A percentile compares a stretch with the other conserved stretches of the same genome.
These are phyloP conservation scores for Phytophthora sansomeana DNA, from an alignment of 352 stramenopile species.

Conservation along the genomic window DNA sequence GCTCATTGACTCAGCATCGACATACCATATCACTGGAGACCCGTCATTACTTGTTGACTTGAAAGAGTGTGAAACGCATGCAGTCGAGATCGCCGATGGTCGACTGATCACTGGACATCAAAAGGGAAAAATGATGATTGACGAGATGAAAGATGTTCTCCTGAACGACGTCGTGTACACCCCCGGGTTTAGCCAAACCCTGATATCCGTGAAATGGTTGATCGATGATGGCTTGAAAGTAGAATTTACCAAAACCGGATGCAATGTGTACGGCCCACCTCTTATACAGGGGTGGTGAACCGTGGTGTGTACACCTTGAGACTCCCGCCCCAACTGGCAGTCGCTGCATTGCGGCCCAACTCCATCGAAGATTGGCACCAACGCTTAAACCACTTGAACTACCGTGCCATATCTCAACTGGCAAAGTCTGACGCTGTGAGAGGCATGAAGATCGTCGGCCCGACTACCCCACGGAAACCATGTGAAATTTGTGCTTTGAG, in stretches of 20 bases:
- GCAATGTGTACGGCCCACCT: neutral
- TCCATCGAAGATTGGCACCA: conserved; percentile 17
- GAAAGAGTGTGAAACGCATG: conserved; percentile 3
- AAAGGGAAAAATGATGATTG: conserved; percentile 1
- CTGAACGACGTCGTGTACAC: conserved; percentile 10
- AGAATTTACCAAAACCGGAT: conserved; percentile 3
- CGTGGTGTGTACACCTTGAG: conserved; percentile 12
- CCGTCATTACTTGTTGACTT: neutral
- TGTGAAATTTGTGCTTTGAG: conserved; percentile 1
- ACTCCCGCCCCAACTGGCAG: neutral
- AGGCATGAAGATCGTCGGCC: neutral
- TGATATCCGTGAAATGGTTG: conserved; percentile 14
- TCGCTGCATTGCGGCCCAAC: conserved; percentile 1
- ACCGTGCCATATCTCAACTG: neutral
- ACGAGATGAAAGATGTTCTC: neutral
- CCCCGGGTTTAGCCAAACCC: neutral
- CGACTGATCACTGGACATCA: neutral
- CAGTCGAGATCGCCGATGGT: conserved; percentile 14
- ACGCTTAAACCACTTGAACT: conserved; percentile 7
- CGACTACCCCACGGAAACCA: neutral
- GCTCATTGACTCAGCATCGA: conserved; percentile 12
- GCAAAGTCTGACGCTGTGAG: neutral
- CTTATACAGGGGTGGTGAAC: neutral
- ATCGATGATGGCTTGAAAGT: conserved; percentile 18
- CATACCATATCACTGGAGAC: conserved; percentile 13